Base-by-base conservation (phyloP, 768 basidiomycete genomes). In the Glaciozyma martinii region DNA sequence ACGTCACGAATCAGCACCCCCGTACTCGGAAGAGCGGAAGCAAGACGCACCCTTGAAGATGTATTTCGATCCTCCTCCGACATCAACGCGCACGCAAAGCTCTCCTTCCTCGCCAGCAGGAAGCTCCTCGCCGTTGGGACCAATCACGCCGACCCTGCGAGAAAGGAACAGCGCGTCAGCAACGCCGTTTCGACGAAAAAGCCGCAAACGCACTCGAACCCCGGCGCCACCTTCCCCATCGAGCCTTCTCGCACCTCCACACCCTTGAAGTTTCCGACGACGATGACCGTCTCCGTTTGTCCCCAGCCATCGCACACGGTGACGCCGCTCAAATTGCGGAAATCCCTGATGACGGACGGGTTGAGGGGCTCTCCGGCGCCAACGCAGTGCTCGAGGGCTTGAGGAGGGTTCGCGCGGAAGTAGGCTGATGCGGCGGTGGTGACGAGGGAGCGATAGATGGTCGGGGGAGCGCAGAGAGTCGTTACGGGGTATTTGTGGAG, bases 321-420 rank as follows among this genome's bases (percentile, higher is more conserved):
- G 1, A 68, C 4, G 0, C 59, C 66, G 3, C 67, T 68, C 19
- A 56, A n/a, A 1, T 57, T 27, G 21, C 49, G 8, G 52, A 59
- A 71, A 8, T 63, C 55, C 15, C 30, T 19, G 65, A 71, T 68
- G 32, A 66, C 64, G 19, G n/a, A 21, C 5, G 66, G 32, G 56
- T 71, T 71, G 16, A 71, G 56, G 16, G 70, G 70, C 58, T 71
- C 70, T 46, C 70, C 70, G 0, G 62, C 70, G 25, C 66, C 59
- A 29, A 64, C 63, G 59, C 60, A 63, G 54, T 70, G 63, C 23
- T 40, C 33, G 29, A 71, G 47, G 10, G 18, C 40, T 21, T 61
- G 61, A 9, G 63, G 63, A 40, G 61, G 63, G 43, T 61, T 23
- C 9, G n/a, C 3, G 21, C 32, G 16, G 29, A 59, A 25, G 44